These are phyloP conservation scores for Blastocladiella britannica DNA, from an alignment of 192 early-diverging fungal species.

Conservation along the genomic window DNA sequence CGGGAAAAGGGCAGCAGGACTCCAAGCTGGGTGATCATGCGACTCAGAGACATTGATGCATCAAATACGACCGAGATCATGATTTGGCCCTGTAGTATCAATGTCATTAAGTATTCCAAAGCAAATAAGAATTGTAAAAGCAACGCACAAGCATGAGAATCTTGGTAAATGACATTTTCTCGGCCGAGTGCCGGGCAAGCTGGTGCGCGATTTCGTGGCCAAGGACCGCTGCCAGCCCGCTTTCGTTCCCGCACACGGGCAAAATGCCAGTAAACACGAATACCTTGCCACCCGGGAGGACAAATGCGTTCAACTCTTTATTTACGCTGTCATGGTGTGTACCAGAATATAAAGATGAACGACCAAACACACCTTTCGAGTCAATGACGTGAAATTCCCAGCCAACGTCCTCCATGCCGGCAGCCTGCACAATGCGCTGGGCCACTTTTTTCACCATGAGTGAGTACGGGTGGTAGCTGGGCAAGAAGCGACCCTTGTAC, in stretches of 20 bases:
- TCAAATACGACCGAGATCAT: constrained; percentile 42
- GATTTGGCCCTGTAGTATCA: no score
- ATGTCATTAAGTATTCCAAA: no score
- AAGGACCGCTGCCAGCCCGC: constrained; percentile 79
- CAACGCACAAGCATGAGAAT: constrained; percentile 28
- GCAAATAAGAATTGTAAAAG: no score
- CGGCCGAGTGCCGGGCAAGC: constrained; percentile 71
- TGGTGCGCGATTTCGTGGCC: constrained; percentile 92
- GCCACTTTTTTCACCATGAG: constrained; percentile 50
- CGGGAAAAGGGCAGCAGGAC: constrained; percentile 22
- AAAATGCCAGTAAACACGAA: constrained; percentile 95
- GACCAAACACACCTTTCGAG: constrained; percentile 14
- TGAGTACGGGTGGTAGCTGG: constrained; percentile 35
- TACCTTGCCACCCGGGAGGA: constrained; percentile 81
- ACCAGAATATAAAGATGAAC: no score
- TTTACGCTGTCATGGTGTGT: no score
- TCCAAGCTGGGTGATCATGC: constrained; percentile 42
- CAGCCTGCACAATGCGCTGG: constrained; percentile 42
- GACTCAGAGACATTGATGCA: constrained; percentile 30
- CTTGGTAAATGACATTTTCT: constrained; percentile 54
- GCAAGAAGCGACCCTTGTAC: constrained; percentile 46
- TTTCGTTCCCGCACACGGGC: constrained; percentile 51
- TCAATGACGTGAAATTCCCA: constrained; percentile 91
- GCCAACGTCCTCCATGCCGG: constrained; percentile 43
- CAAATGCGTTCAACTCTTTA: constrained; percentile 83